A percentile compares a stretch with the other conserved stretches of the same genome.
Evolutionary conservation across 2,329 filamentous ascomycete species (phyloP).

Genomic region (Apiospora sp.): DNA sequence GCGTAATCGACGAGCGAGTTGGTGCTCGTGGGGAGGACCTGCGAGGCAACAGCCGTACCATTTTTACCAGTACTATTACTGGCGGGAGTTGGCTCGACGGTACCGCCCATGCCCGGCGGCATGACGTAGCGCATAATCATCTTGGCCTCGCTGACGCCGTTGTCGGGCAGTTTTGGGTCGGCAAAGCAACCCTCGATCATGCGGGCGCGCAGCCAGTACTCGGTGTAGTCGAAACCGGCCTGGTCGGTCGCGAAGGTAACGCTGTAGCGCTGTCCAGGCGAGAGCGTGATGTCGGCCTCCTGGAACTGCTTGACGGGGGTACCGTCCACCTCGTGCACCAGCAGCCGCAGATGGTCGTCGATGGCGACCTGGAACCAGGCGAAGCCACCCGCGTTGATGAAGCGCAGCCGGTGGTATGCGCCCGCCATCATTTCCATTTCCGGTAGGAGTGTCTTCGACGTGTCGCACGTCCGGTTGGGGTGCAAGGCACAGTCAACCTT

Average conservation of each 20-base stretch:
- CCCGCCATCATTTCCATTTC: constrained; percentile 58
- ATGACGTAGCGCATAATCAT: constrained; percentile 56
- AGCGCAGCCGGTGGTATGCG: constrained; percentile 69
- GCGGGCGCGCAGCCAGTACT: constrained; percentile 71
- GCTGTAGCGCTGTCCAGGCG: constrained; percentile 76
- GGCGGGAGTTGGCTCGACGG: constrained; percentile 24
- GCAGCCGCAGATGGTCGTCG: constrained; percentile 64
- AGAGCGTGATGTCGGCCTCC: constrained; percentile 68
- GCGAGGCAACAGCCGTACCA: constrained; percentile 40
- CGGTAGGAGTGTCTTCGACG: constrained; percentile 46
- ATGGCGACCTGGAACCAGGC: constrained; percentile 76
- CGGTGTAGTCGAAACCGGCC: constrained; percentile 53
- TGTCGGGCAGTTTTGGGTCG: constrained; percentile 53
- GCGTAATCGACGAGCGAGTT: constrained; percentile 44
- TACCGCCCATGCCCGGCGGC: constrained; percentile 6
- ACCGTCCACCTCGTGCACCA: constrained; percentile 75
- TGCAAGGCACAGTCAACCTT: constrained; percentile 49
- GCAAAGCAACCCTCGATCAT: constrained; percentile 69
- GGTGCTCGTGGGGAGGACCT: constrained; percentile 46
- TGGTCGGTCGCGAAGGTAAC: constrained; percentile 69
- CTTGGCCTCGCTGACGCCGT: constrained; percentile 54
- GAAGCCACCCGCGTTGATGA: constrained; percentile 76
- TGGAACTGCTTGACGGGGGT: constrained; percentile 68
- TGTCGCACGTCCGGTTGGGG: constrained; percentile 53
- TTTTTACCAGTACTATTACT: constrained; percentile 47